Evolutionary conservation across 306 rosid genomes (phyloP), one percentile per base, ranked within the genome.

Genomic region (Prosopis cineraria): DNA sequence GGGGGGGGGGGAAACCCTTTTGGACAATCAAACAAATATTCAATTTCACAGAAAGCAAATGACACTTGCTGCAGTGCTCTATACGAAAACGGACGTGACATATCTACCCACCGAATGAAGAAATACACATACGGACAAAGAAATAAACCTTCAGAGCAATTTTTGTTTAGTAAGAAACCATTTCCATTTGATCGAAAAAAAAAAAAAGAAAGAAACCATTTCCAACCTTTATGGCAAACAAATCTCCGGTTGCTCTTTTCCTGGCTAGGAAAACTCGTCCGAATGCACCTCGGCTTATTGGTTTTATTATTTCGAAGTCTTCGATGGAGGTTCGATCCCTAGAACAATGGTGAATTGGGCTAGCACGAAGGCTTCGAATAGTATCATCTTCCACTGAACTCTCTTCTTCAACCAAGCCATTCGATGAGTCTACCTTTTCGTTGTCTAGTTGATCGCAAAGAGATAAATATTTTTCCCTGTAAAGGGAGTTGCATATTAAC

Each of bases 251-350:
- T 5, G 97, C 91, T 85, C 97, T 88, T 90, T 96, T 96, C 24
- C 90, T 86, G 70, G 98, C 89, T 80, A 96, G 97, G 83, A 96
- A 96, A 79, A 96, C 99, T 79, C 99, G 87, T 55, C 99, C 99
- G 87, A 88, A 96, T 62, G 99, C 97, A 1, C 99, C 99, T 73
- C 99, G 89, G 81, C 98, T 96, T 67, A 96, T 96, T 76, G 98
- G 98, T 75, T 90, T 93, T 71, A 96, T 93, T 84, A 93, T 93
- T 84, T 96, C 94, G 82, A 96, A 96, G 82, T 96, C 98, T 83
- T 93, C 99, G 22, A 96, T 96, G 30, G 99, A 89, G 81, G 98
- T 93, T 73, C 99, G 89, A 80, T 96, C 99, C 87, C 85, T 91
- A 22, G 93, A 87, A 85, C 90, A 84, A 6, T 88, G 25, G 80